These are phyloP conservation scores for Fistulifera solaris DNA, from an alignment of 108 stramenopile species.

Conservation along the genomic window DNA sequence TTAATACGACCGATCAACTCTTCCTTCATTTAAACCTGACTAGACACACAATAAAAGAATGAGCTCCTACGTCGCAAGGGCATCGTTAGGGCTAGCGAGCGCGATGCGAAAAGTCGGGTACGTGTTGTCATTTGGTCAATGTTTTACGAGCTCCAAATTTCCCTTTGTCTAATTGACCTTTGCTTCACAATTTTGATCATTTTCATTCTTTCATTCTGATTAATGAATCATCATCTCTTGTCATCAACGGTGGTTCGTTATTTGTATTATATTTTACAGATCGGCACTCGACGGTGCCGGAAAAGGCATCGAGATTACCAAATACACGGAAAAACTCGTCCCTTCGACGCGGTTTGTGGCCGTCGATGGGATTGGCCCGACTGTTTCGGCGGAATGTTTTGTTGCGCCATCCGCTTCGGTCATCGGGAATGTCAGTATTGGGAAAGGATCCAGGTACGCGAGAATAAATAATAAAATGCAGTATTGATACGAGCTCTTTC, in stretches of 20 bases:
- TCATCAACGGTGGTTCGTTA: too few species aligned
- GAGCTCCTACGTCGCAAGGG: conserved; percentile 4
- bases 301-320: conserved; percentile 62
- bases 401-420: conserved; percentile 76
- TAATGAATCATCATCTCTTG: too few species aligned
- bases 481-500: too few species aligned
- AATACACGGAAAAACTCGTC: conserved; percentile 73
- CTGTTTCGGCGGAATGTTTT: conserved; percentile 54
- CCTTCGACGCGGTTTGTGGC: conserved; percentile 84
- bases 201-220: too few species aligned
- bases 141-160: too few species aligned
- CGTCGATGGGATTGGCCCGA: conserved; percentile 69
- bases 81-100: conserved; percentile 5
- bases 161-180: too few species aligned
- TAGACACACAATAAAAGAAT: too few species aligned
- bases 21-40: too few species aligned
- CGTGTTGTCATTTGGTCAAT: neutral
- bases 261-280: conserved; percentile 11
- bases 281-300: conserved; percentile 15
- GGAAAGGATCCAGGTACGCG: conserved; percentile 47
- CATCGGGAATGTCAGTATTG: conserved; percentile 75
- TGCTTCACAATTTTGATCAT: too few species aligned
- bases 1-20: too few species aligned
- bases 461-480: too few species aligned
- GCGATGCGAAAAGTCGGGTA: conserved; percentile 7